Conservation (phyloP, 208 protist genomes). For the Wallacemonas sp. region DNA sequence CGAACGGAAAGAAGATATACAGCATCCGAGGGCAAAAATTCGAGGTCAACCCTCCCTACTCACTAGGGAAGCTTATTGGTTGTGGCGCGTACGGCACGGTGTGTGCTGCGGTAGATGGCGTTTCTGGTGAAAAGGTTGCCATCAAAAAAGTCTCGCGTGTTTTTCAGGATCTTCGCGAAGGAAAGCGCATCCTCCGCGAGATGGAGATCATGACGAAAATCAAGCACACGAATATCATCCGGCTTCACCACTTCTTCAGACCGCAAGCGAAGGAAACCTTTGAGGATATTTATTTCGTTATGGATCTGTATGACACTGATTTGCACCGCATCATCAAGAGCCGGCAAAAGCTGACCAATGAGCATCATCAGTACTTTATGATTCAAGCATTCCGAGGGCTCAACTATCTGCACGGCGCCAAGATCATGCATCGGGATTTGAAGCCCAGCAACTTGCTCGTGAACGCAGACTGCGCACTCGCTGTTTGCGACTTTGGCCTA, state of each 20-base stretch:
- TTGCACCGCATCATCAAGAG: constrained; percentile 97
- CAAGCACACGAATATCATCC: constrained; percentile 93
- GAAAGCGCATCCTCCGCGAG: constrained; percentile 97
- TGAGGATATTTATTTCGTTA: constrained; percentile 90
- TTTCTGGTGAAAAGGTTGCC: constrained; percentile 82
- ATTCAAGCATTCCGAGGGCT: constrained; percentile 97
- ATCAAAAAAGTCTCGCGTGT: constrained; percentile 98
- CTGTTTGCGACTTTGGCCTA: constrained; percentile 94
- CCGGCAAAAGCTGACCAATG: constrained; percentile 93
- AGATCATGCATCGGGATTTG: constrained; percentile 97
- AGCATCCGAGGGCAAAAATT: constrained; percentile 83
- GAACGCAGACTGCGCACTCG: constrained; percentile 95
- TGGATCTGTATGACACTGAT: constrained; percentile 97
- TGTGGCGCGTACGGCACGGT: constrained; percentile 88
- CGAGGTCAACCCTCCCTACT: constrained; percentile 76
- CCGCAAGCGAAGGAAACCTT: constrained; percentile 70
- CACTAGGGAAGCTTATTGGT: constrained; percentile 80
- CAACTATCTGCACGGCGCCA: constrained; percentile 96
- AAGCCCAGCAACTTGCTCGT: constrained; percentile 96
- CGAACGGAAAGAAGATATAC: constrained; percentile 77
- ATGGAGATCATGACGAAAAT: constrained; percentile 95
- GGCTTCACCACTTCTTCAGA: constrained; percentile 83
- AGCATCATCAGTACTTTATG: constrained; percentile 98
- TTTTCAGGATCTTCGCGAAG: constrained; percentile 95
- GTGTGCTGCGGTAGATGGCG: constrained; percentile 60